A percentile compares a stretch with the other conserved stretches of the same genome.
Evolutionary conservation across 768 basidiomycete genomes (phyloP).

Genomic region (Leccinum uliginosum): DNA sequence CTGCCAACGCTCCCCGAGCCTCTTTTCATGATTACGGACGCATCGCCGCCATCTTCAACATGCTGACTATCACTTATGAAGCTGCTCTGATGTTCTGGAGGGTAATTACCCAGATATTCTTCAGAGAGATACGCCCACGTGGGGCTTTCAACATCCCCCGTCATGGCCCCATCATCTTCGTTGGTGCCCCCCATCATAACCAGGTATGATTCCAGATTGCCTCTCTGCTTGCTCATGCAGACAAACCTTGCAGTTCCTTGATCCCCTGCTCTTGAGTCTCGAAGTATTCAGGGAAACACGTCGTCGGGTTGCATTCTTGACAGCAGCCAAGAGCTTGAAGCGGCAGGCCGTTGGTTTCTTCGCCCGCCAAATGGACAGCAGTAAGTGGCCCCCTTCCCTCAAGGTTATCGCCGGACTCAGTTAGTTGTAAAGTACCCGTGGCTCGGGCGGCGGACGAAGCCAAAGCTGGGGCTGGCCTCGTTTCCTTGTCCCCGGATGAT

Average conservation of each 20-base stretch:
- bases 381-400: constrained; percentile 40
- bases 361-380: constrained; percentile 80
- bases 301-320: constrained; percentile 79
- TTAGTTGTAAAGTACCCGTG: constrained; percentile 69
- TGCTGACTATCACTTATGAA: constrained; percentile 50
- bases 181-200: constrained; percentile 89
- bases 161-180: constrained; percentile 89
- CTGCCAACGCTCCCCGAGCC: not conserved
- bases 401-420: constrained; percentile 6
- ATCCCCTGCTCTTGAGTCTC: constrained; percentile 78
- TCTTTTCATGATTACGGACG: constrained; percentile 14
- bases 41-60: constrained; percentile 6
- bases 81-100: constrained; percentile 82
- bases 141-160: constrained; percentile 93
- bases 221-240: constrained; percentile 8
- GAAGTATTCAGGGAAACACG: constrained; percentile 83
- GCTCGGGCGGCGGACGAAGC: constrained; percentile 86
- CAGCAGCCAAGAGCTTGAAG: constrained; percentile 86
- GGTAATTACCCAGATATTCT: constrained; percentile 87
- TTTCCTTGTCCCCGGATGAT: constrained; percentile 70
- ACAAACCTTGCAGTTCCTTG: constrained; percentile 67
- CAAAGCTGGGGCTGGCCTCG: constrained; percentile 65
- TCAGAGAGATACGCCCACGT: constrained; percentile 90
- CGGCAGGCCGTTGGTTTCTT: constrained; percentile 76
- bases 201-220: constrained; percentile 47